Conservation (phyloP, 805 yeast species). For the Ogataea nakhonphanomensis region DNA sequence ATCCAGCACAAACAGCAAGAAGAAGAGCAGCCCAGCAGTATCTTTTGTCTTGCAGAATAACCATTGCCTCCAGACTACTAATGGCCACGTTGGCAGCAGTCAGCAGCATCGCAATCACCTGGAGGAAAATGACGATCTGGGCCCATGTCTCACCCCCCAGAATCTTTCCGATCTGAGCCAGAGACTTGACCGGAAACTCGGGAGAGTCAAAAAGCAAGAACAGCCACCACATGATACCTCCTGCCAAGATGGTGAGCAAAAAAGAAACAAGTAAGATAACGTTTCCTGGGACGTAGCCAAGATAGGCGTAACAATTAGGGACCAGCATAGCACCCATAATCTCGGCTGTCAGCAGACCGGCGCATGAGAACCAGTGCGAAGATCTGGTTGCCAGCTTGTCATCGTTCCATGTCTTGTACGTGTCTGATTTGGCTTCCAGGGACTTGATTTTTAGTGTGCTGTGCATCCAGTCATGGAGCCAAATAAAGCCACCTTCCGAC, state of each 20-base stretch:
- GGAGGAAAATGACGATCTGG: constrained; percentile 35
- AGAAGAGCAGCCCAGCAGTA: constrained; percentile 41
- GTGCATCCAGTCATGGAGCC: constrained; percentile 8
- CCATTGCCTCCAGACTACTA: constrained; percentile 39
- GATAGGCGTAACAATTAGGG: constrained; percentile 15
- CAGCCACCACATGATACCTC: constrained; percentile 36
- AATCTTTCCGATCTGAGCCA: constrained; percentile 41
- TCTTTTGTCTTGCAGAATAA: constrained; percentile 34
- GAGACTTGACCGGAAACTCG: constrained; percentile 41
- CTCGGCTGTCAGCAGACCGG: constrained; percentile 24
- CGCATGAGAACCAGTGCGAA: constrained; percentile 20
- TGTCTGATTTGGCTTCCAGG: constrained; percentile 5
- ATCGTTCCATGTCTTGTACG: constrained; percentile 21
- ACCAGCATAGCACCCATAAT: constrained; percentile 24
- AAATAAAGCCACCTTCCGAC: constrained; percentile 1
- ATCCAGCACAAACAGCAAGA: constrained; percentile 38
- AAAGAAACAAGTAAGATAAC: constrained; percentile 15
- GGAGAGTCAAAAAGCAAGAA: constrained; percentile 39
- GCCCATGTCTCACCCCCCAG: constrained; percentile 35
- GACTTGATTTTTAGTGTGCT: constrained; percentile 11
- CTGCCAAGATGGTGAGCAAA: constrained; percentile 38
- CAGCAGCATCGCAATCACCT: constrained; percentile 39
- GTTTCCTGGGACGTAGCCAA: constrained; percentile 19
- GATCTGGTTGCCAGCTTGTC: constrained; percentile 18
- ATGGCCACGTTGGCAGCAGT: constrained; percentile 40